These are phyloP conservation scores for Ceratocystiopsis minuta DNA, from an alignment of 2,329 filamentous ascomycete species.

Conservation along the genomic window DNA sequence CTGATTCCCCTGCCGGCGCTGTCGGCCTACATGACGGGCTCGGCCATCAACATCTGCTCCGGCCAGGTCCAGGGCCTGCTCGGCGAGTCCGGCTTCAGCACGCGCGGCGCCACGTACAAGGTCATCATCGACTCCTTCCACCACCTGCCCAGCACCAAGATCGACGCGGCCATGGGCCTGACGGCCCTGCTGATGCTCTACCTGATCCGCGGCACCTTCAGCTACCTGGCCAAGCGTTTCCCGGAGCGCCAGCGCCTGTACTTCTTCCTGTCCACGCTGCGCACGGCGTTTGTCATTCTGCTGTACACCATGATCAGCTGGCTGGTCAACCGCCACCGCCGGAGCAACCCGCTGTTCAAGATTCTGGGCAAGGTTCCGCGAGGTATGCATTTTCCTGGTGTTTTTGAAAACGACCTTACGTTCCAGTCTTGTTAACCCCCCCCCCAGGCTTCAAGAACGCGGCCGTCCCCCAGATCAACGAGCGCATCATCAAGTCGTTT, in stretches of 20 bases:
- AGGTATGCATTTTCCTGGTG: conserved; percentile 23
- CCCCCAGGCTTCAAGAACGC: conserved; percentile 56
- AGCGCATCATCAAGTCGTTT: conserved; percentile 48
- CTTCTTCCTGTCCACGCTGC: conserved; percentile 83
- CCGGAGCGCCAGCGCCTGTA: conserved; percentile 54
- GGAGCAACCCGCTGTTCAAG: conserved; percentile 46
- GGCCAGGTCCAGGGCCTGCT: conserved; percentile 72
- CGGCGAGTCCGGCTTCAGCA: conserved; percentile 49
- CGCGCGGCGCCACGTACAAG: conserved; percentile 55
- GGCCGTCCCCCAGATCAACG: conserved; percentile 52
- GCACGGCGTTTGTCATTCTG: conserved; percentile 80
- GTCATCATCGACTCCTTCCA: conserved; percentile 74
- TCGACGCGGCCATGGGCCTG: conserved; percentile 84
- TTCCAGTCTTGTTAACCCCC: background rate
- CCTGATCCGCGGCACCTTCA: conserved; percentile 49
- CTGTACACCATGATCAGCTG: conserved; percentile 86
- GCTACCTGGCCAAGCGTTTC: conserved; percentile 45
- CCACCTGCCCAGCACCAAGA: conserved; percentile 41
- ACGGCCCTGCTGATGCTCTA: conserved; percentile 66
- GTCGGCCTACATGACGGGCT: conserved; percentile 93
- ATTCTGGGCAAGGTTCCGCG: conserved; percentile 64
- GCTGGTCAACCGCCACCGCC: conserved; percentile 54
- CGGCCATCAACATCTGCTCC: conserved; percentile 69
- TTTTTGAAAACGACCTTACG: background rate
- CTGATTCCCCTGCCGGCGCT: conserved; percentile 82